Evolutionary conservation across 2,329 filamentous ascomycete genomes (phyloP).

Genomic region (Eutypella sp.): DNA sequence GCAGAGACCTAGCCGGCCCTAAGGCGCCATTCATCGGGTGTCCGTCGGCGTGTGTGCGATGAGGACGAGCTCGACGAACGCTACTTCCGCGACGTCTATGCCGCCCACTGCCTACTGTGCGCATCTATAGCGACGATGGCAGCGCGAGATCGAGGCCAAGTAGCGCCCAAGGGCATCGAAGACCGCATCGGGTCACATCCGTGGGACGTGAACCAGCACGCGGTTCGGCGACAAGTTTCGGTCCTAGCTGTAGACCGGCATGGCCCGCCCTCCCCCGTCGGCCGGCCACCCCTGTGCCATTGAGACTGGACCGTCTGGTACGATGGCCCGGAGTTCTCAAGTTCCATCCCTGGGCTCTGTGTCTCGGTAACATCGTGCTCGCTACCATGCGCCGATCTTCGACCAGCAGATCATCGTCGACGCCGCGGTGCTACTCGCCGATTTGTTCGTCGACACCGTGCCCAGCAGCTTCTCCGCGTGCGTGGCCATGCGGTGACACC

Average conservation of each 20-base stretch:
- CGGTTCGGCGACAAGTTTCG: conserved; percentile 32
- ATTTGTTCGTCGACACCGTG: conserved; percentile 39
- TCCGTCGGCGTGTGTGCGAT: conserved; percentile 40
- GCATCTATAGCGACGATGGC: conserved; percentile 33
- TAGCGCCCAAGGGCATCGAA: conserved; percentile 37
- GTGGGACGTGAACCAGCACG: conserved; percentile 35
- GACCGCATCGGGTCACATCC: conserved; percentile 33
- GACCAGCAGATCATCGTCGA: conserved; percentile 41
- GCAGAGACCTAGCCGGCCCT: conserved; percentile 31
- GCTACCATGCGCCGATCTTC: conserved; percentile 37
- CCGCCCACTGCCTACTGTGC: conserved; percentile 36
- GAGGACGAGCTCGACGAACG: conserved; percentile 39
- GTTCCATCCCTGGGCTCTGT: conserved; percentile 37
- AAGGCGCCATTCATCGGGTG: conserved; percentile 40
- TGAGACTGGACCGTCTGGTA: conserved; percentile 41
- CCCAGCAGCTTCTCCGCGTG: conserved; percentile 45
- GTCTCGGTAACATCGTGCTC: conserved; percentile 32
- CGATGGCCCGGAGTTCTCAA: conserved; percentile 43
- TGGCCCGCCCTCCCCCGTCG: conserved; percentile 20
- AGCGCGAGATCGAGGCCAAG: conserved; percentile 32
- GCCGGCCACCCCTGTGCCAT: conserved; percentile 31
- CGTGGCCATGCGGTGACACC: conserved; percentile 40
- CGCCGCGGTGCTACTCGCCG: conserved; percentile 34
- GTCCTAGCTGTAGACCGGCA: conserved; percentile 26
- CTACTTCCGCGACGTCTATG: conserved; percentile 37